Conservation (phyloP, 495 filamentous ascomycete genomes). For the Collariella sp. region DNA sequence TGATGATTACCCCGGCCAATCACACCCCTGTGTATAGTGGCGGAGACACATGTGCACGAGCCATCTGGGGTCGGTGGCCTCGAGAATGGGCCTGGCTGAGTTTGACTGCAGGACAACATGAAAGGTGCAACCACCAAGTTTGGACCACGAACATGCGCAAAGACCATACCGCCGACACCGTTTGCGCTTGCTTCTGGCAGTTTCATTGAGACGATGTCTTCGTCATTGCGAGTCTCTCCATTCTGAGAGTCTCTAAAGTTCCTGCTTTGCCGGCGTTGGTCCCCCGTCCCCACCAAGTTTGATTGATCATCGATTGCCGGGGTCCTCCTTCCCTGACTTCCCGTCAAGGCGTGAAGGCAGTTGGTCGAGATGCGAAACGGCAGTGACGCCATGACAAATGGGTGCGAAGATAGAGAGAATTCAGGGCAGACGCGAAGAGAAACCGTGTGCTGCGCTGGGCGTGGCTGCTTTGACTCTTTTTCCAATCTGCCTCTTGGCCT, state of each 20-base stretch:
- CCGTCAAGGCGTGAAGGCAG: background rate
- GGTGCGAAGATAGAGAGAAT: no score
- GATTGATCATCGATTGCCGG: no score
- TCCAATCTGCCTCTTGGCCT: background rate
- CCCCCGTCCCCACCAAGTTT: background rate
- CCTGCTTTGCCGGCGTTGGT: no score
- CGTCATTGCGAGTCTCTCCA: no score
- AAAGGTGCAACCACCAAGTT: background rate
- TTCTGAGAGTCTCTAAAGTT: no score
- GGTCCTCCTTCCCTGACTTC: background rate
- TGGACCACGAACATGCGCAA: no score
- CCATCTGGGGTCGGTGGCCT: background rate
- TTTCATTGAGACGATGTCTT: no score
- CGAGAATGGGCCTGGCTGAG: conserved; percentile 9
- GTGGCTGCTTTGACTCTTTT: background rate
- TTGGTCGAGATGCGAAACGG: background rate
- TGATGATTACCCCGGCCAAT: conserved; percentile 1
- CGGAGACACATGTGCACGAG: background rate
- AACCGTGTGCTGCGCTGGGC: conserved; percentile 3
- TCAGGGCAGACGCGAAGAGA: no score
- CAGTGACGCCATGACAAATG: background rate
- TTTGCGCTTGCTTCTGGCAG: no score
- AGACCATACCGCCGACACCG: no score
- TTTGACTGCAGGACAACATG: background rate
- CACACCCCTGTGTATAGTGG: background rate